Conservation (phyloP, 2,329 filamentous ascomycete genomes). For the Phaeosphaeria sp. region DNA sequence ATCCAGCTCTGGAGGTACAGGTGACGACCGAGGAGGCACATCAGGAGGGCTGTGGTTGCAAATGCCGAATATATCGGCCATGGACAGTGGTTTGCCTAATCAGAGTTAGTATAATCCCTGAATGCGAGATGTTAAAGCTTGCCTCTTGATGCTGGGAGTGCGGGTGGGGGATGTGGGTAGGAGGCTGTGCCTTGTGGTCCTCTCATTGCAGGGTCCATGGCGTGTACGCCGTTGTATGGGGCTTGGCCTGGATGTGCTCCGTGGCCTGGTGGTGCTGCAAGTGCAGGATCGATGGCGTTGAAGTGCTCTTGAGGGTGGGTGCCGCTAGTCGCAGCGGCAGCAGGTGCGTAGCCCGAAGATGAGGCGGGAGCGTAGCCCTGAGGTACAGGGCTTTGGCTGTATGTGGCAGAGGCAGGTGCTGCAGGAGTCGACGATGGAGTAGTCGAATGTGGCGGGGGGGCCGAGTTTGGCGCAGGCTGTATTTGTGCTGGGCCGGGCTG, state of each 20-base stretch:
- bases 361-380: slow-evolving; percentile 55
- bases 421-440: slow-evolving; percentile 39
- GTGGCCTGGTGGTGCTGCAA: slow-evolving; percentile 56
- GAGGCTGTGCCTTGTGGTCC: slow-evolving; percentile 25
- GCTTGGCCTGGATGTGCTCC: slow-evolving; percentile 36
- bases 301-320: slow-evolving; percentile 57
- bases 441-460: slow-evolving; percentile 43
- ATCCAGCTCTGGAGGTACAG: slow-evolving; percentile 38
- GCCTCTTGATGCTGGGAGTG: slow-evolving; percentile 40
- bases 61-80: slow-evolving; percentile 44
- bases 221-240: slow-evolving; percentile 41
- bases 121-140: slow-evolving; percentile 4
- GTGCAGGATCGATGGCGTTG: slow-evolving; percentile 70
- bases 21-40: slow-evolving; percentile 35
- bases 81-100: slow-evolving; percentile 44
- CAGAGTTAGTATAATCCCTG: neutral
- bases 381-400: slow-evolving; percentile 47
- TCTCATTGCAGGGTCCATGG: slow-evolving; percentile 41
- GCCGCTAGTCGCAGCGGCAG: slow-evolving; percentile 43
- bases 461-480: slow-evolving; percentile 69
- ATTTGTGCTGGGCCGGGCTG: slow-evolving; percentile 73
- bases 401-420: slow-evolving; percentile 41
- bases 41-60: slow-evolving; percentile 45
- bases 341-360: slow-evolving; percentile 48
- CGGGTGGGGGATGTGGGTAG: slow-evolving; percentile 17